Evolutionary conservation across 768 basidiomycete genomes (phyloP).

Genomic region (Clavulina sp.): DNA sequence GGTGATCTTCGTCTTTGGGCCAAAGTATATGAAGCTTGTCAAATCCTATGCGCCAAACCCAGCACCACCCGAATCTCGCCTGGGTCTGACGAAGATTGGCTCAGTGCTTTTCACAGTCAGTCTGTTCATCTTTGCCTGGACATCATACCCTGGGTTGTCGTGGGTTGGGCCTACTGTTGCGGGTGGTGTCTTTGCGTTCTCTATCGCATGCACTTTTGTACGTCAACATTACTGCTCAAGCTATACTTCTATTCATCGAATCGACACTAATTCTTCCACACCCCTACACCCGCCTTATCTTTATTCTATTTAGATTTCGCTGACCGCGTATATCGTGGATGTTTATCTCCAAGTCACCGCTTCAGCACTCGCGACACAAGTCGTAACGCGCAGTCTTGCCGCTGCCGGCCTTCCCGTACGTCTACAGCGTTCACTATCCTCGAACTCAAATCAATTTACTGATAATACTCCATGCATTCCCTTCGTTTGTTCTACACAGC

Average conservation of each 20-base stretch:
- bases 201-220: slow-evolving; percentile 9
- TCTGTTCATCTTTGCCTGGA: slow-evolving; percentile 26
- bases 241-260: no score
- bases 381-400: slow-evolving; percentile 13
- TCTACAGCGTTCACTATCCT: slow-evolving; percentile 4
- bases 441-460: neutral
- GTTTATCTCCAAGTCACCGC: slow-evolving; percentile 24
- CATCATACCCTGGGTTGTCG: slow-evolving; percentile 16
- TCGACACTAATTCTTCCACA: neutral
- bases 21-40: slow-evolving; percentile 17
- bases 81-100: slow-evolving; percentile 19
- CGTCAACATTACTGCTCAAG: no score
- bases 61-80: slow-evolving; percentile 18
- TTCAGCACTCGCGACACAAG: slow-evolving; percentile 21
- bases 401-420: slow-evolving; percentile 12
- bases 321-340: no score
- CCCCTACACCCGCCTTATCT: neutral
- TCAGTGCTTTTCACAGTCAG: slow-evolving; percentile 19
- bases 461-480: no score
- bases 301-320: neutral
- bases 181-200: slow-evolving; percentile 6
- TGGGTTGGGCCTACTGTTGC: slow-evolving; percentile 12
- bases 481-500: no score
- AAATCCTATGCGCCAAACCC: slow-evolving; percentile 14
- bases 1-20: slow-evolving; percentile 21